Conservation (phyloP, 1,284 basidiomycete species). For the Moesziomyces sp. region DNA sequence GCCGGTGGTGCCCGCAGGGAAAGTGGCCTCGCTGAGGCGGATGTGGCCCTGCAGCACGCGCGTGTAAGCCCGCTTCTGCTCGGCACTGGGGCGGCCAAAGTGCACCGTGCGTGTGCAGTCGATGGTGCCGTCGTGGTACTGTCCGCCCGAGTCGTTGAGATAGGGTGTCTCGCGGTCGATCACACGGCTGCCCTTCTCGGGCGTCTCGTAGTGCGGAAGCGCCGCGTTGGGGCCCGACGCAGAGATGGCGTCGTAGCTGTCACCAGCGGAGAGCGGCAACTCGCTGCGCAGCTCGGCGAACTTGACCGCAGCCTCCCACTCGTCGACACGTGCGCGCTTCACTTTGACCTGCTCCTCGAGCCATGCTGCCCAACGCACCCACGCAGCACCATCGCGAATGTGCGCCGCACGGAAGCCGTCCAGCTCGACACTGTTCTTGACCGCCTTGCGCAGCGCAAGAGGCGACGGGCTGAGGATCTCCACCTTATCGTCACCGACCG, state of each 20-base stretch:
- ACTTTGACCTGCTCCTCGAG: constrained; percentile 58
- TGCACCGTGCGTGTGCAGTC: constrained; percentile 64
- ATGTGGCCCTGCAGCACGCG: constrained; percentile 64
- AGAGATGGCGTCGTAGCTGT: constrained; percentile 64
- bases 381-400: constrained; percentile 62
- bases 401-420: constrained; percentile 58
- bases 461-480: constrained; percentile 36
- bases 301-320: constrained; percentile 55
- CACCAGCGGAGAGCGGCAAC: constrained; percentile 55
- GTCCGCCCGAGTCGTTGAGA: constrained; percentile 61
- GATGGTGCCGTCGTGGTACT: constrained; percentile 65
- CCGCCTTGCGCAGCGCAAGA: constrained; percentile 58
- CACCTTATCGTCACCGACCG: constrained; percentile 50
- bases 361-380: constrained; percentile 66
- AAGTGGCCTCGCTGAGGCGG: constrained; percentile 48
- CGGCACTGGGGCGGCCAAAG: constrained; percentile 58
- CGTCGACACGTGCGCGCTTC: constrained; percentile 40
- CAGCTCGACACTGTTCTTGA: constrained; percentile 62
- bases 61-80: constrained; percentile 64
- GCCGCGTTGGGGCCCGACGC: constrained; percentile 62
- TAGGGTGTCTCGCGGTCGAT: constrained; percentile 60
- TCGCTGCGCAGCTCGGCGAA: constrained; percentile 43
- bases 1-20: constrained; percentile 62
- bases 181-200: constrained; percentile 45
- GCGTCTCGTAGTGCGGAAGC: constrained; percentile 66